Percentiles rank a stretch among this genome's conserved stretches.
Evolutionary conservation across 441 rosid species (phyloP).

Genomic region (Brassica hybrid): DNA sequence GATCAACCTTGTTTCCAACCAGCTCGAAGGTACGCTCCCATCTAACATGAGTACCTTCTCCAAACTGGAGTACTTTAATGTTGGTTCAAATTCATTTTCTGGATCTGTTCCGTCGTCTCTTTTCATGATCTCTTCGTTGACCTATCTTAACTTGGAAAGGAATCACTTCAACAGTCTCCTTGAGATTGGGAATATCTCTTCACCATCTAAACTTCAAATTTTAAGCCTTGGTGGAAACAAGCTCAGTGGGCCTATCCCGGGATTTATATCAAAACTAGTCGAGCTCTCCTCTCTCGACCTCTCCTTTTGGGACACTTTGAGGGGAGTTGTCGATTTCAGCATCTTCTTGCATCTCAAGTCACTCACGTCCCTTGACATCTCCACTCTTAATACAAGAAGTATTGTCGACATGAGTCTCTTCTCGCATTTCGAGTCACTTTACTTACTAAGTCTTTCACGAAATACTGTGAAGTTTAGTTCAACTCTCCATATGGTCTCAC

Average conservation of each 20-base stretch:
- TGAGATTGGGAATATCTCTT: background rate
- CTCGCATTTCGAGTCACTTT: background rate
- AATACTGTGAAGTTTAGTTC: slow-evolving; percentile 5
- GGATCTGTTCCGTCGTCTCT: background rate
- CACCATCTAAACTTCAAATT: background rate
- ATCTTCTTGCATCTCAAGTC: slow-evolving; percentile 1
- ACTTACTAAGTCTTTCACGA: slow-evolving; percentile 19
- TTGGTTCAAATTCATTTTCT: background rate
- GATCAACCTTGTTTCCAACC: background rate
- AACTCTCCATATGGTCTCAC: background rate
- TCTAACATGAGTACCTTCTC: background rate
- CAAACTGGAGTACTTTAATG: background rate
- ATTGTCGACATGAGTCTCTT: background rate
- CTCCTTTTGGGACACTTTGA: background rate
- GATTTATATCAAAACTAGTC: background rate
- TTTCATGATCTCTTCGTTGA: slow-evolving; percentile 3
- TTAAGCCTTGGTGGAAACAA: background rate
- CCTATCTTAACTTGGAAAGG: background rate
- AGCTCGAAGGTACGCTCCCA: background rate
- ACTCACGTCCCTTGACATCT: background rate
- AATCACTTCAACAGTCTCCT: background rate
- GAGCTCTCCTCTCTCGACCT: background rate
- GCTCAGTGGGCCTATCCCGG: background rate
- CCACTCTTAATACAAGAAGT: background rate
- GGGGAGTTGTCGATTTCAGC: background rate